Base-by-base conservation (phyloP, 176 grass and related monocot species). In the Raddia guianensis region DNA sequence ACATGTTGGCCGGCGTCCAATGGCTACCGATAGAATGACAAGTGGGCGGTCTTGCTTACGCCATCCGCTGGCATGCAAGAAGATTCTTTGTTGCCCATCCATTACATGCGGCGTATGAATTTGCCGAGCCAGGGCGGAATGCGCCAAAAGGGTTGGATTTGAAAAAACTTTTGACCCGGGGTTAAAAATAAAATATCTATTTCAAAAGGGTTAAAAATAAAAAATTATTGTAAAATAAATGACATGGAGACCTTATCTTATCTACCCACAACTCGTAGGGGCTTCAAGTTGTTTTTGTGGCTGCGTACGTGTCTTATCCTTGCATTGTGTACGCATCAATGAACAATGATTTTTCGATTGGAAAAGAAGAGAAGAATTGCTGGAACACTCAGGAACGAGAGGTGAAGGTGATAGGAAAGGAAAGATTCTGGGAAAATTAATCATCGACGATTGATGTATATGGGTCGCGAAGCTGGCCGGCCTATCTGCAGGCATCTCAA, bases 261-360 rank as follows among this genome's bases (percentile, higher is more conserved):
- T 84, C 83, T 77, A 18, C 14, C 42, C 33, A 19, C 33, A 71
- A 35, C 49, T 15, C 19, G 54, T 48, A 45, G 87, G 56, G 49
- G 65, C 77, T 89, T 85, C 82, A 80, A 72, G 82, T 81, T 52
- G 77, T 71, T 85, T 76, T 16, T 59, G 77, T 89, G 87, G 75
- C 75, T 79, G 16, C 62, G 27, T 27, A 27, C 27, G 44, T 62
- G 59, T 65, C 62, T 88, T 70, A 87, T 81, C 81, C n/a, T 13
- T 21, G 53, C 27, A 27, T 27, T 27, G 27, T 60, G 64, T 35
- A 51, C 16, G 14, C 42, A 52, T 57, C 14, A 54, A 33, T 21
- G 35, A 57, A 20, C 8, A 21, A 20, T 15, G 27, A 70, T 54
- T 27, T 27, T 27, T 27, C 19, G 55, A 62, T 50, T 12, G 51